A percentile compares a stretch with the other conserved stretches of the same genome.
These are phyloP conservation scores for Suhomyces bolitotheri DNA, from an alignment of 1,139 yeast genomes.

Conservation along the genomic window DNA sequence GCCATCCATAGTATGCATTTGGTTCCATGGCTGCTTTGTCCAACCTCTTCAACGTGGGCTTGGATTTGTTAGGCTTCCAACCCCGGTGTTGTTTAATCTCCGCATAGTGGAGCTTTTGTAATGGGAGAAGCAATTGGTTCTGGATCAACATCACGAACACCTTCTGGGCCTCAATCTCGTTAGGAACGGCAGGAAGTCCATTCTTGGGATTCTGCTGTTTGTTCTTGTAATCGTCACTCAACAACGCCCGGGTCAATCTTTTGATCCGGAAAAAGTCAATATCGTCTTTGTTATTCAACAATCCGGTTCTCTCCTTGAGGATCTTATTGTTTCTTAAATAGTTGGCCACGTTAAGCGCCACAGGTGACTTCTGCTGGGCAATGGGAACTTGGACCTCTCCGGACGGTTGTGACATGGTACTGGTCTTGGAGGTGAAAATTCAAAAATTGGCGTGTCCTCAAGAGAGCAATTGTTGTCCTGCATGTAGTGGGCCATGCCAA, in stretches of 20 bases:
- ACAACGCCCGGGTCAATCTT: slow-evolving; percentile 75
- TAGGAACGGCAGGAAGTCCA: slow-evolving; percentile 57
- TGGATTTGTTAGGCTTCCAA: slow-evolving; percentile 67
- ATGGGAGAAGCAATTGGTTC: slow-evolving; percentile 74
- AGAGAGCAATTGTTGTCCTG: too few species aligned
- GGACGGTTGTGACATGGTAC: slow-evolving; percentile 15
- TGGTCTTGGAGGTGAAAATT: slow-evolving; percentile 1
- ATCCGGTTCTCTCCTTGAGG: slow-evolving; percentile 80
- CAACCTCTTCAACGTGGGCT: slow-evolving; percentile 68
- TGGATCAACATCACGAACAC: slow-evolving; percentile 69
- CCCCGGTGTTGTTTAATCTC: slow-evolving; percentile 65
- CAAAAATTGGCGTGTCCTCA: slow-evolving; percentile 13
- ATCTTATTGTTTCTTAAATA: slow-evolving; percentile 63
- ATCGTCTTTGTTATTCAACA: slow-evolving; percentile 63
- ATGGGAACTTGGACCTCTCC: slow-evolving; percentile 18
- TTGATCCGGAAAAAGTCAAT: slow-evolving; percentile 85
- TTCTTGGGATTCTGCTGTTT: slow-evolving; percentile 54
- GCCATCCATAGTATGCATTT: slow-evolving; percentile 88
- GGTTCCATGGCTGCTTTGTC: slow-evolving; percentile 71
- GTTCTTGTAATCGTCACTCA: slow-evolving; percentile 67
- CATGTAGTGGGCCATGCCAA: too few species aligned
- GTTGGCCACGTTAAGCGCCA: slow-evolving; percentile 65
- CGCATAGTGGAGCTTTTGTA: slow-evolving; percentile 65
- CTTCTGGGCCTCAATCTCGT: slow-evolving; percentile 58
- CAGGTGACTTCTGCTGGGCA: slow-evolving; percentile 21